Evolutionary conservation across 1,284 basidiomycete species (phyloP).

Genomic region (Apiotrichum siamense): DNA sequence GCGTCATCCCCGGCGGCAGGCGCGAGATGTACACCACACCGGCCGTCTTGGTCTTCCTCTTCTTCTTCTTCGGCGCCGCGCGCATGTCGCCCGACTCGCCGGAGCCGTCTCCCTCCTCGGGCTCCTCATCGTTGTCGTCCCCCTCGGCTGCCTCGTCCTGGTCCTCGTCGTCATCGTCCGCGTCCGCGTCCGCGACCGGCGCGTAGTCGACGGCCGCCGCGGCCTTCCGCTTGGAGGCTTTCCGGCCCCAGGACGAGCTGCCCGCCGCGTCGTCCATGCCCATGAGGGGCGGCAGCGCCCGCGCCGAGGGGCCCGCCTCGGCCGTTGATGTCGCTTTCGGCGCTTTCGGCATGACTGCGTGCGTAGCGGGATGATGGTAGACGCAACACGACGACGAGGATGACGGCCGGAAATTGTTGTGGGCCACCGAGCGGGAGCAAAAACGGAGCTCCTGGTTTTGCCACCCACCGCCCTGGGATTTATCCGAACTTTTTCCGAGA

Average conservation of each 20-base stretch:
- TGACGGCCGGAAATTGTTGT: neutral
- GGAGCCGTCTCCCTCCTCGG: neutral
- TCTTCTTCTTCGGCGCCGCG: conserved; percentile 18
- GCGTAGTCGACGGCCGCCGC: too few relatives aligned
- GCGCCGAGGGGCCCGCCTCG: neutral
- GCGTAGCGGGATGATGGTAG: too few relatives aligned
- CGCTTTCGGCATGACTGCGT: neutral
- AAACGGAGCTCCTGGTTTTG: too few relatives aligned
- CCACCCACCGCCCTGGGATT: neutral
- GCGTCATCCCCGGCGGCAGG: conserved; percentile 98
- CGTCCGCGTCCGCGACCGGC: neutral
- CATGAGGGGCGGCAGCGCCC: neutral
- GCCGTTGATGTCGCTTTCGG: neutral
- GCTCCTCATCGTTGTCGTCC: neutral
- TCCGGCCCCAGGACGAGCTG: neutral
- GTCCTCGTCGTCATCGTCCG: neutral
- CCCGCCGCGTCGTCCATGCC: conserved; percentile 1
- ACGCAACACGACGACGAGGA: too few relatives aligned
- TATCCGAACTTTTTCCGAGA: neutral
- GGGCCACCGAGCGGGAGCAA: too few relatives aligned
- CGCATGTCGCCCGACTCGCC: neutral
- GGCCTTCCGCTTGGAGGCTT: neutral
- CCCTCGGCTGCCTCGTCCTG: neutral
- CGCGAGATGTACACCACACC: conserved; percentile 93
- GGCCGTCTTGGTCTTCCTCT: conserved; percentile 41